Evolutionary conservation across 1,284 basidiomycete species (phyloP), one percentile per base, ranked within the genome.

Genomic region (Phylloboletellus chloephorus): DNA sequence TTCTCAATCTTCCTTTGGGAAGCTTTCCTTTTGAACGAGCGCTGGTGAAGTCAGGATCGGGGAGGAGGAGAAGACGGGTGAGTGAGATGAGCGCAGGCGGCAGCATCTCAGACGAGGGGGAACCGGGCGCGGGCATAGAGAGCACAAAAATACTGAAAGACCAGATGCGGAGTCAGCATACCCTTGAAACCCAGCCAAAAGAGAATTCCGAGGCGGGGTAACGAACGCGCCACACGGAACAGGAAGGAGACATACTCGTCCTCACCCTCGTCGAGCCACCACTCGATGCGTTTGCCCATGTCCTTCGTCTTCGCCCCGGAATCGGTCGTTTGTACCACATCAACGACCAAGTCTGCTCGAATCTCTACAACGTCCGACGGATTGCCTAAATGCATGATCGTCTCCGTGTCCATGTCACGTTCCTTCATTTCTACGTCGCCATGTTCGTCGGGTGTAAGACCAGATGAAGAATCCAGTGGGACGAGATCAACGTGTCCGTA

Each of bases 401-500:
- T n/a, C 7, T 47, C 39, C 4, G n/a, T 16, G 20, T 31, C 30
- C 2, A 9, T 7, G 11, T 39, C 31, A 4, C 19, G 17, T 5
- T 43, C 44, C 25, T 34, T 33, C 51, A 50, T 55, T 28, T 52
- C 45, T 4, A 46, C 30, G 9, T 55, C 52, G n/a, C 23, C 46
- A 11, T 37, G 82, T 31, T 63, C 50, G 3, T 68, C 69, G 3
- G 59, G 67, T 13, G 63, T 36, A 32, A 33, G 6, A 26, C n/a
- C 44, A n/a, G 42, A 40, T 12, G 30, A 16, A 24, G 37, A 16
- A 0, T 69, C 61, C 3, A 88, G 59, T 9, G 72, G 73, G 15
- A 91, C 61, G 29, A 83, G 61, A 64, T 98, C 96, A 35, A 97
- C 84, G 58, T 98, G 88, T 0, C 95, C 95, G 57, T 97, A 98